Base-by-base conservation (phyloP, 2,329 filamentous ascomycete genomes). In the Magnaporthales sp. region DNA sequence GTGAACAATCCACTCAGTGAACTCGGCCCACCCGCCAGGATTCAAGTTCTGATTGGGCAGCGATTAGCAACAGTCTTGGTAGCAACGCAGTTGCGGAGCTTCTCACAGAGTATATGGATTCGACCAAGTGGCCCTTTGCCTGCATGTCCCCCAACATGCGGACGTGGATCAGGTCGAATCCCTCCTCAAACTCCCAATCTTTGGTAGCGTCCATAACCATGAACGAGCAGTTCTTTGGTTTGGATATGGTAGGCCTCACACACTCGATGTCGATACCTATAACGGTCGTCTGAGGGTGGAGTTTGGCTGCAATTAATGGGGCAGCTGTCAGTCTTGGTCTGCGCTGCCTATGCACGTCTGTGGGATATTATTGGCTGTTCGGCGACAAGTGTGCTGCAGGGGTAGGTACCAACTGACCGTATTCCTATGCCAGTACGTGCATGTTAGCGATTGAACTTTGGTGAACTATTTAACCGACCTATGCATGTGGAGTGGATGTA, bases 11-110 rank as follows among this genome's bases (percentile, higher is more conserved):
- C 73, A 77, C 69, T 78, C 76, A 30, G 74, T 76, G 67, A 77
- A 75, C 70, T 78, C 76, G 64, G 74, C 70, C 71, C 73, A 77
- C n/a, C 74, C 75, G 29, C 75, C 75, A 3, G 75, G 75, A 26
- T 69, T 70, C 6, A 78, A 71, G 65, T 75, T 72, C 58, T 77
- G 71, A 22, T 58, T 22, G 4, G n/a, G 54, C 22, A 11, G n/a
- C n/a, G 2, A 15, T 58, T 10, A 26, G 24, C 15, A 58, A 13
- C 22, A 0, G 24, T 58, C n/a, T n/a, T 46, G 2, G 19, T n/a
- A 10, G n/a, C 9, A n/a, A 46, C 19, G 38, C 7, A 11, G 54
- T 7, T 26, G 22, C 22, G 24, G 54, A 26, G 24, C 24, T 13
- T 58, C 54, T 58, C 54, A 58, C 54, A 22, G 54, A 58, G 27